Evolutionary conservation across 495 filamentous ascomycete genomes (phyloP), one percentile per base, ranked within the genome.

Genomic region (Bryoglossum gracile): DNA sequence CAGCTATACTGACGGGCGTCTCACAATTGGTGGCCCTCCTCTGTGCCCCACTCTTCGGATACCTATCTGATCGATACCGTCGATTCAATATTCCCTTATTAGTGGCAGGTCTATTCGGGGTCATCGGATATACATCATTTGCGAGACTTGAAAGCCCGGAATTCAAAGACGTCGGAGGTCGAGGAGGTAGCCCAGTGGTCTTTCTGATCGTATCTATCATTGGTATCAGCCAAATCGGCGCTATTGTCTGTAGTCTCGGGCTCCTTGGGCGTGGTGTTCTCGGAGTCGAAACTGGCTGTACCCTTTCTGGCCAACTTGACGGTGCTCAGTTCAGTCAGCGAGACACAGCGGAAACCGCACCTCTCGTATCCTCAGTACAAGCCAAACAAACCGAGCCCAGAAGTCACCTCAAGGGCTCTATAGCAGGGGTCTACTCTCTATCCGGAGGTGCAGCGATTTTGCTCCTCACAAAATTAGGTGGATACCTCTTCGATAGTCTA

Each of bases 361-460:
- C 58, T 1, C 48, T 61, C 28, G 32, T 55, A 28, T 23, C 22
- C 2, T 35, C 41, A 6, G 14, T 32, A 16, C n/a, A 21, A 23
- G 13, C 13, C 13, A 21, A 11, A 10, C 21, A 35, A 25, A 4
- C 35, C 3, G 35, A 32, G 3, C 56, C 58, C 10, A 52, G 58
- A 50, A 61, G 46, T 24, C 71, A 86, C 26, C 71, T 95, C 19
- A 96, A 96, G 67, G 92, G 92, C 1, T 87, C 83, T 2, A 94
- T 98, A 51, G 90, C 92, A 8, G 92, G 92, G 0, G 82, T 95
- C 0, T 98, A 98, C 59, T 89, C 84, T 43, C 76, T 95, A 48
- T 86, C 82, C 46, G 92, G 92, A 10, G 92, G 91, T n/a, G 82
- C 80, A 0, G 92, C 90, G 0, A 98, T 98, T 24, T 60, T 98